These are phyloP conservation scores for Penstemon barbatus DNA, from an alignment of 257 asterid species.

Conservation along the genomic window DNA sequence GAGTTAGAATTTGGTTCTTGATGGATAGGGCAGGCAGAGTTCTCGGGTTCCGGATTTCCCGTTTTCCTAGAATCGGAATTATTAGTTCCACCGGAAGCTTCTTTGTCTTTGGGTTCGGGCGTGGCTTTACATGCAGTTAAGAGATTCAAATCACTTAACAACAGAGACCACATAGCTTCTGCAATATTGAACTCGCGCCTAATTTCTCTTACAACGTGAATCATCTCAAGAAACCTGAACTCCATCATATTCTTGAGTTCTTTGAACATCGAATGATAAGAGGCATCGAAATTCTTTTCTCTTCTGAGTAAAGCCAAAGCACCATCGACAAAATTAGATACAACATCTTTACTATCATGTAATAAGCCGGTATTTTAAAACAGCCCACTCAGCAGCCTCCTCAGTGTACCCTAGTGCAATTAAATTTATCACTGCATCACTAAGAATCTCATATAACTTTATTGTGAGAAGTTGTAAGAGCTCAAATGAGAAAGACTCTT, in stretches of 20 bases:
- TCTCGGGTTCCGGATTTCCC: slow-evolving; percentile 33
- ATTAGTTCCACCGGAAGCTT: slow-evolving; percentile 28
- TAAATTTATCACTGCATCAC: slow-evolving; percentile 56
- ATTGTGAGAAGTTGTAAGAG: slow-evolving; percentile 52
- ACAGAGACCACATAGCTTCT: slow-evolving; percentile 79
- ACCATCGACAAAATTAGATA: slow-evolving; percentile 66
- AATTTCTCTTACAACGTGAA: slow-evolving; percentile 66
- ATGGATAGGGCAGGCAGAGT: background rate
- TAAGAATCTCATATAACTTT: slow-evolving; percentile 41
- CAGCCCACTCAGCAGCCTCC: slow-evolving; percentile 66
- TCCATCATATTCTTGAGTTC: slow-evolving; percentile 55
- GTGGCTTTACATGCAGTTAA: slow-evolving; percentile 44
- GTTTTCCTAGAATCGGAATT: background rate
- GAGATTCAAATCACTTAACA: slow-evolving; percentile 70
- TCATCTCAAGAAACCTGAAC: slow-evolving; percentile 75
- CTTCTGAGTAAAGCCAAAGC: slow-evolving; percentile 56
- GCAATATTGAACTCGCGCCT: slow-evolving; percentile 49
- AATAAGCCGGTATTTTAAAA: slow-evolving; percentile 54
- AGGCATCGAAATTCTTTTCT: slow-evolving; percentile 36
- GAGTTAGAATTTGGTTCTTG: slow-evolving; percentile 21
- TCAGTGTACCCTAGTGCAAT: slow-evolving; percentile 54
- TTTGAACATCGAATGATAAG: slow-evolving; percentile 39
- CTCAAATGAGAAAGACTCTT: slow-evolving; percentile 47
- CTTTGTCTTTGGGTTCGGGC: slow-evolving; percentile 22
- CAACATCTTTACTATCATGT: slow-evolving; percentile 61